Evolutionary conservation across 2,329 filamentous ascomycete genomes (phyloP), one percentile per base, ranked within the genome.

Genomic region (Xylariales sp.): DNA sequence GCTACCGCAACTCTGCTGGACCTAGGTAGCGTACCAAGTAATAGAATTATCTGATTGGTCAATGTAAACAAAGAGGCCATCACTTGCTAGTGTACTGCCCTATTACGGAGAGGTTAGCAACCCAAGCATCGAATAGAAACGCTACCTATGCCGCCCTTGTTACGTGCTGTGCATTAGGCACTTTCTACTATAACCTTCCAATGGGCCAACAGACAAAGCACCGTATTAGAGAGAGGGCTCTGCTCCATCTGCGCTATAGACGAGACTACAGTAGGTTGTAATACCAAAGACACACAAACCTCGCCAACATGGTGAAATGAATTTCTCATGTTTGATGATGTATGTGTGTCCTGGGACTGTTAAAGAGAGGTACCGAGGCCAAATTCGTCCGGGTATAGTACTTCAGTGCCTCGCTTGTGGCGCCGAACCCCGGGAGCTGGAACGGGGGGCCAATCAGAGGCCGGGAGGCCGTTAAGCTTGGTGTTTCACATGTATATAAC

Each of bases 401-500:
- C 34, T 6, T 18, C 12, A 62, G 36, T 32, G 39, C 16, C 50
- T 49, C 49, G 34, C 49, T 61, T 60, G 43, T 50, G 41, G 62
- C 45, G 39, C 43, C 14, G 7, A 41, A 69, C 28, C 59, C 64
- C 18, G 64, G 67, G 45, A 61, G 59, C 59, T 67, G 64, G 64
- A 50, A 60, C 46, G 49, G 36, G 45, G 18, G 39, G 36, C 64
- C 60, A 61, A 67, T 41, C 56, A 54, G 23, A 64, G 30, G 34
- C 54, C 32, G 52, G 30, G 34, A 67, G 57, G 34, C 36, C 30
- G 57, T 39, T 46, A 62, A 54, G 62, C 60, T 54, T 57, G 34
- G 36, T 64, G 67, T 69, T 69, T 67, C 64, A 69, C 58, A 52
- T 65, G 39, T 16, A 23, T 48, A 36, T 18, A 49, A 55, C 36